A percentile compares a stretch with the other conserved stretches of the same genome.
These are phyloP conservation scores for Gypsophila paniculata DNA, from an alignment of 179 eudicot genomes.

Conservation along the genomic window DNA sequence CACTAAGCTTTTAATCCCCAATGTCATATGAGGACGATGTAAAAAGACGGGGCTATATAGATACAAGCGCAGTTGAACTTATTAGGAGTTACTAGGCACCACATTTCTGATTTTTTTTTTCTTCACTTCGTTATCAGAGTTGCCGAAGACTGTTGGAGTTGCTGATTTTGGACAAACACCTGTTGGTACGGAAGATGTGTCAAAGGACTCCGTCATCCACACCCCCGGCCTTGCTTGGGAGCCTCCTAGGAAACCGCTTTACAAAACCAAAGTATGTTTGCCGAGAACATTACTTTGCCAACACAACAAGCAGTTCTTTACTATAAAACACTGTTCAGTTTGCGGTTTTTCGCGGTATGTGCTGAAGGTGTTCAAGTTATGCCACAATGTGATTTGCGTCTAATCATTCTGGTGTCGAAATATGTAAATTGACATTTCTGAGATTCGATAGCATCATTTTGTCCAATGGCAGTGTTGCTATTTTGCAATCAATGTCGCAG, in stretches of 20 bases:
- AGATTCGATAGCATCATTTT: too few species aligned
- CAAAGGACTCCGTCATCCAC: conserved; percentile 36
- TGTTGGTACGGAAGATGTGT: conserved; percentile 62
- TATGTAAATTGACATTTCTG: neutral
- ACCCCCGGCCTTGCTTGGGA: conserved; percentile 54
- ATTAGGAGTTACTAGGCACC: too few species aligned
- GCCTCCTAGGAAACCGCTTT: conserved; percentile 41
- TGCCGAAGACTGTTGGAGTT: conserved; percentile 63
- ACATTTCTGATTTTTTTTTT: neutral
- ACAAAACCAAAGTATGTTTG: conserved; percentile 42
- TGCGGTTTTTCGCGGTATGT: neutral
- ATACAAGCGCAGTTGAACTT: too few species aligned
- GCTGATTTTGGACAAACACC: conserved; percentile 70
- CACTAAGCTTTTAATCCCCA: neutral
- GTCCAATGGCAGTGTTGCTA: too few species aligned
- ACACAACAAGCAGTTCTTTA: conserved; percentile 53
- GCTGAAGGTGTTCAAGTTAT: neutral
- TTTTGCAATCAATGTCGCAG: neutral
- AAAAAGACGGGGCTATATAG: too few species aligned
- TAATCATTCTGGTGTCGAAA: neutral
- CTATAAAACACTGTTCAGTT: conserved; percentile 30
- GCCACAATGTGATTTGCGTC: conserved; percentile 8
- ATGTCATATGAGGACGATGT: too few species aligned
- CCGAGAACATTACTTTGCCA: conserved; percentile 78
- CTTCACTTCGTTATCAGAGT: conserved; percentile 43